Percentiles rank a stretch among this genome's conserved stretches.
Evolutionary conservation across 2,329 filamentous ascomycete genomes (phyloP).

Genomic region (Elsinoe batatas): DNA sequence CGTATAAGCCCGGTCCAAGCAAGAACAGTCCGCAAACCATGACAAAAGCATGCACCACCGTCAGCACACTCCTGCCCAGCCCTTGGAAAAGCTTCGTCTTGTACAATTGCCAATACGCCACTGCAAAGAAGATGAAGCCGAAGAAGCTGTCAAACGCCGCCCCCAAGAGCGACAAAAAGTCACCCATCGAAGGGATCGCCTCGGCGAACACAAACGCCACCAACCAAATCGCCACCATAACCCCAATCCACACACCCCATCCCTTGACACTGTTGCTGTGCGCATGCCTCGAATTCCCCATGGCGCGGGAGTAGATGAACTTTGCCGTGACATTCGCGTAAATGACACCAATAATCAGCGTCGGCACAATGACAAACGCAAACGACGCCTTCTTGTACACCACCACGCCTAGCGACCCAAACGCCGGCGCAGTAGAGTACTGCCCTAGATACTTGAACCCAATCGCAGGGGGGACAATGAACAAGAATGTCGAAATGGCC

Average conservation of each 20-base stretch:
- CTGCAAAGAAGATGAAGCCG: constrained; percentile 43
- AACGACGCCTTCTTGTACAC: constrained; percentile 42
- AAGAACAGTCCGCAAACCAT: constrained; percentile 40
- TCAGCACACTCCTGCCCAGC: constrained; percentile 31
- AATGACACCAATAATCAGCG: constrained; percentile 40
- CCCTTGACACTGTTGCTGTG: constrained; percentile 40
- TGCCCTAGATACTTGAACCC: constrained; percentile 42
- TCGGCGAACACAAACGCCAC: constrained; percentile 40
- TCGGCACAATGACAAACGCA: constrained; percentile 43
- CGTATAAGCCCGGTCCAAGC: constrained; percentile 43
- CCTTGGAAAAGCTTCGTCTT: constrained; percentile 31
- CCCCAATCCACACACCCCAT: constrained; percentile 36
- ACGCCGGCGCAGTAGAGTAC: constrained; percentile 42
- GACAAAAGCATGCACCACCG: constrained; percentile 37
- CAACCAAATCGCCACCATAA: constrained; percentile 37
- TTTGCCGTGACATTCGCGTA: constrained; percentile 42
- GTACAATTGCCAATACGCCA: constrained; percentile 41
- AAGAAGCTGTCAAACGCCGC: constrained; percentile 43
- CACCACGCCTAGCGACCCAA: constrained; percentile 36
- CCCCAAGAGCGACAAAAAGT: constrained; percentile 40
- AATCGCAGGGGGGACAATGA: constrained; percentile 41
- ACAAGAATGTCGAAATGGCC: constrained; percentile 37
- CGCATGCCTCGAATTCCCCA: constrained; percentile 36
- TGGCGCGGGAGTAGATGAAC: constrained; percentile 36
- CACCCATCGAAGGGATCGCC: constrained; percentile 41